Conservation (phyloP, 2,329 filamentous ascomycete species). For the Fusarium subglutinans region DNA sequence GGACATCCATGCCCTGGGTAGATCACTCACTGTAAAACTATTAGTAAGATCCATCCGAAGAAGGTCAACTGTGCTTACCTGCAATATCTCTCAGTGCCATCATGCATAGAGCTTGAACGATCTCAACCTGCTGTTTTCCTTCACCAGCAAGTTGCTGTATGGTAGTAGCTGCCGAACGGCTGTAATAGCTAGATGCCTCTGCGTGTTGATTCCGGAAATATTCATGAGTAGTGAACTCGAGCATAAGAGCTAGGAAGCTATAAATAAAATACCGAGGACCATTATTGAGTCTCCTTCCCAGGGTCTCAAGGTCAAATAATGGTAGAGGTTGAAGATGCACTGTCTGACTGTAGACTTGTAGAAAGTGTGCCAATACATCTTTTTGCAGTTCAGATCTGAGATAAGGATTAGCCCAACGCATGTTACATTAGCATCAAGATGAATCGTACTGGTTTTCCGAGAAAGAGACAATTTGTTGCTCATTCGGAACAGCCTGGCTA, state of each 20-base stretch:
- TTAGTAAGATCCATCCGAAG: background rate
- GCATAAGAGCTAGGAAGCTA: conserved; percentile 1
- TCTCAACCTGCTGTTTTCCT: background rate
- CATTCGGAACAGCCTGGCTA: too few relatives aligned
- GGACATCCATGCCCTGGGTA: conserved; percentile 10
- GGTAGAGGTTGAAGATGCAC: conserved; percentile 7
- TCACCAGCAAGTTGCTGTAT: background rate
- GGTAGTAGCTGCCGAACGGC: background rate
- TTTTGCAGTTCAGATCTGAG: background rate
- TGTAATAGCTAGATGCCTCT: background rate
- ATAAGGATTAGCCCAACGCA: fast-evolving
- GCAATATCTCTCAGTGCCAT: background rate
- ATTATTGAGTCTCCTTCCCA: background rate
- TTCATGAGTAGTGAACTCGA: background rate
- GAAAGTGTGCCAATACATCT: background rate
- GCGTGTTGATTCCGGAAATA: background rate
- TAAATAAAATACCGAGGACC: background rate
- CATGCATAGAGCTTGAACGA: background rate
- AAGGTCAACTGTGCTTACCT: background rate
- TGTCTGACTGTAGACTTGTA: background rate
- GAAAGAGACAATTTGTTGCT: background rate
- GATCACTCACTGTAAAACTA: background rate
- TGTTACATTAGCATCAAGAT: fast-evolving
- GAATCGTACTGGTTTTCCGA: background rate
- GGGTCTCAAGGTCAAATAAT: background rate